Base-by-base conservation (phyloP, 441 rosid genomes). In the Sinapis alba region DNA sequence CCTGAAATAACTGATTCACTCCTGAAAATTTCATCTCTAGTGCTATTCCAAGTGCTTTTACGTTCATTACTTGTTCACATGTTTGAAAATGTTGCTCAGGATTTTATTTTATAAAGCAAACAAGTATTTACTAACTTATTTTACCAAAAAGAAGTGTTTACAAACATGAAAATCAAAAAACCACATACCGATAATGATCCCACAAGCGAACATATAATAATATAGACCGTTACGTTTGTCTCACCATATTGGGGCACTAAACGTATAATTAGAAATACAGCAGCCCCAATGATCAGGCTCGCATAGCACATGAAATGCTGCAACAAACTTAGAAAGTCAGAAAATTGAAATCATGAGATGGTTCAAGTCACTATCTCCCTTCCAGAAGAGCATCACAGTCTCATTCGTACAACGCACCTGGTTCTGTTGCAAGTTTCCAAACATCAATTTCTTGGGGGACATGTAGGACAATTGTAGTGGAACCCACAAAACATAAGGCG, bases 381-480 rank as follows among this genome's bases (percentile, higher is more conserved):
- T 23, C 24, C 28, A 26, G 3, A 0, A 72, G 56, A 58, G 60
- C 19, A 54, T 30, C 12, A 60, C 36, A 60, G 7, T n/a, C 36
- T 75, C 64, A 85, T 3, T 26, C 4, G 3, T 26, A 26, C 69
- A 68, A 68, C 21, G 12, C 65, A 89, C 93, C 89, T 80, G 93
- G 93, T 83, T 85, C 85, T 18, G n/a, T n/a, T 83, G 85, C n/a
- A n/a, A n/a, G n/a, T n/a, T n/a, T n/a, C n/a, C n/a, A n/a, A n/a
- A n/a, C n/a, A n/a, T n/a, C n/a, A n/a, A n/a, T n/a, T 74, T 88
- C 92, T 75, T 82, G 89, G 74, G 92, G 92, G 51, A 90, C 92
- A 80, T 88, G 93, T 41, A 88, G 69, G 45, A 86, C 89, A 77
- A 88, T 88, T 10, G 89, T 85, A 0, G 89, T 88, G 45, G 93